Evolutionary conservation across 495 filamentous ascomycete genomes (phyloP).

Genomic region (Thermothielavioides terrestris): DNA sequence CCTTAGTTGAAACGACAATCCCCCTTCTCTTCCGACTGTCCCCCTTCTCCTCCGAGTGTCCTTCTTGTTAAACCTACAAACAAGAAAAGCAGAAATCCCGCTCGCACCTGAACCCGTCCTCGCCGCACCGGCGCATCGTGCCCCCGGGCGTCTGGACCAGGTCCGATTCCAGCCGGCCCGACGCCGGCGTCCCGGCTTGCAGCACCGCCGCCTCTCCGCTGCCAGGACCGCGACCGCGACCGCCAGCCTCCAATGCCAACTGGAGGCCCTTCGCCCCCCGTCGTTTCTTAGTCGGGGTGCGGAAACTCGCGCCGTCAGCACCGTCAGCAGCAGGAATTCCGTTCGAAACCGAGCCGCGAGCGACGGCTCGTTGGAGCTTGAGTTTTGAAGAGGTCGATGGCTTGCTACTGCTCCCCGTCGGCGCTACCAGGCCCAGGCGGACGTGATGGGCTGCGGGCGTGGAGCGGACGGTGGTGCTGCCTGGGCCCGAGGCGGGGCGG

Average conservation of each 20-base stretch:
- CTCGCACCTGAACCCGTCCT: constrained; percentile 38
- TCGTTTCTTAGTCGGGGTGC: no score
- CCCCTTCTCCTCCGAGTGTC: background rate
- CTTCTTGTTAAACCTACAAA: constrained; percentile 11
- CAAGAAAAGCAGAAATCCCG: constrained; percentile 45
- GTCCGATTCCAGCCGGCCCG: background rate
- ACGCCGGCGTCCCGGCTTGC: background rate
- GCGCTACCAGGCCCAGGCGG: background rate
- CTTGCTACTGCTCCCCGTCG: background rate
- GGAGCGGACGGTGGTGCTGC: background rate
- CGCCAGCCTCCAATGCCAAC: background rate
- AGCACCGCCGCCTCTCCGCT: no score
- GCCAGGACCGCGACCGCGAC: background rate
- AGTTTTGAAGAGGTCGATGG: no score
- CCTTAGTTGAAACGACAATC: no score
- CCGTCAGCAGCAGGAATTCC: background rate
- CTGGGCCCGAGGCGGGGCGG: background rate
- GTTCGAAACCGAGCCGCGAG: no score
- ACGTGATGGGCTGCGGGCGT: constrained; percentile 3
- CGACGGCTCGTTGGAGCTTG: no score
- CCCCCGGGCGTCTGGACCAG: constrained; percentile 37
- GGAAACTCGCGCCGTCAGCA: no score
- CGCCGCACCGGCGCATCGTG: constrained; percentile 36
- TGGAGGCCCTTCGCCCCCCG: background rate
- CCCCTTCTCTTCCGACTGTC: no score